phyloP scores from a whole-genome alignment of 495 filamentous ascomycete genomes.

The Entonaema liquescens region DNA sequence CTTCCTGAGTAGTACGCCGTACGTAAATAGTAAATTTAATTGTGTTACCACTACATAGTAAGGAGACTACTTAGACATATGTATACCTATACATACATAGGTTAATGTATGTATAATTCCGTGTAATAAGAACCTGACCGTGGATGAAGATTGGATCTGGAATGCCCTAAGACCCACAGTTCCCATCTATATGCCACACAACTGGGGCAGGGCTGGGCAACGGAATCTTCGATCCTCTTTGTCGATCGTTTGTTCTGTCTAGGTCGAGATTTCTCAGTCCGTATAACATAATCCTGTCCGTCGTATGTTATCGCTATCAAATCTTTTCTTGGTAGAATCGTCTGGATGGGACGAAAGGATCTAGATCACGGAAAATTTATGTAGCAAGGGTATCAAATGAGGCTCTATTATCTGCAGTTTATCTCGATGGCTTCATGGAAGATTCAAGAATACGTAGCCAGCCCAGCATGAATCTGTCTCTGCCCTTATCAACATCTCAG shows the following conservation, averaged over 20 bases:
- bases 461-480: slow-evolving; percentile 1
- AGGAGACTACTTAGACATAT: not conserved
- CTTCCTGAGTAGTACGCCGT: slow-evolving; percentile 3
- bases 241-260: slow-evolving; percentile 39
- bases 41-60: too few relatives aligned
- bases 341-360: slow-evolving; percentile 17
- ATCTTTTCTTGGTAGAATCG: slow-evolving; percentile 11
- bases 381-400: slow-evolving; percentile 18
- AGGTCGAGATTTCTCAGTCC: slow-evolving; percentile 29
- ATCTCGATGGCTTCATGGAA: slow-evolving; percentile 13
- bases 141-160: slow-evolving; percentile 27
- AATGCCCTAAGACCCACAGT: slow-evolving; percentile 25
- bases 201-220: slow-evolving; percentile 22
- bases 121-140: not conserved
- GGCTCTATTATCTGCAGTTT: slow-evolving; percentile 21
- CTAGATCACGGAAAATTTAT: slow-evolving; percentile 3
- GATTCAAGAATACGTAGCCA: slow-evolving; percentile 18
- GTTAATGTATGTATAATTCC: not conserved
- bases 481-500: not conserved
- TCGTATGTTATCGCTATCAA: not conserved
- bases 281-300: slow-evolving; percentile 24
- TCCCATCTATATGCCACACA: slow-evolving; percentile 32
- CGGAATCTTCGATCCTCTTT: slow-evolving; percentile 39
- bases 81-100: too few relatives aligned
- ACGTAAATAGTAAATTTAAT: slow-evolving; percentile 7